Evolutionary conservation across 306 rosid species (phyloP), one percentile per base, ranked within the genome.

Genomic region (Sophora flavescens): DNA sequence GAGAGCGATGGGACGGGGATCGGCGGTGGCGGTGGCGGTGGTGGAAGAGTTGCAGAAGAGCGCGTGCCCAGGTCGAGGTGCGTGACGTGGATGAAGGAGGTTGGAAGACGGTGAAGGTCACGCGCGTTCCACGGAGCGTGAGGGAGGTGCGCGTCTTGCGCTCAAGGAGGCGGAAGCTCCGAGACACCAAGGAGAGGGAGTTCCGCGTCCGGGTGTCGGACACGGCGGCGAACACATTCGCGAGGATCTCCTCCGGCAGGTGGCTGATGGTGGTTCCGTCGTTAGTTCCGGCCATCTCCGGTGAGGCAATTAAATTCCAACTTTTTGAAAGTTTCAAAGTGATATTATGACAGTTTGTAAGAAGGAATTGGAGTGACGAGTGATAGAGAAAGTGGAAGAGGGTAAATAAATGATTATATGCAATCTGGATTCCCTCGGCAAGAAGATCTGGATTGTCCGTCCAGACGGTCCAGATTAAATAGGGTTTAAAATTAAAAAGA

Each of bases 101-200:
- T 77, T 8, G 97, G 99, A 72, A 92, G 79, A 45, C 61, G 71
- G 78, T 76, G 81, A 4, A 95, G 87, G 84, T 95, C 90, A 47
- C 90, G 96, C 63, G 97, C 97, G 96, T 92, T 95, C 97, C 97
- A 0, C 92, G 90, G 67, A 95, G 97, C 6, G 87, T 78, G 83
- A 95, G 92, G 8, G 89, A 63, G 16, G 80, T 36, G 60, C 99
- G 96, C 61, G 99, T 95, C 68, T 85, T 76, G 18, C 97, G 69
- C 35, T 95, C 99, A 0, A 89, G 41, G 0, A 63, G 36, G 47
- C 38, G 79, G 85, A 92, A 95, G 70, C 76, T 87, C 70, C 66
- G 72, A 80, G 84, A 89, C 1, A 87, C 91, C 4, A 95, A 79
- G 6, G 99, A 80, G 9, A 91, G 67, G 0, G 92, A 77, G 89